Conservation (phyloP, 345 rosid species). For the Chamaenerion angustifolium region DNA sequence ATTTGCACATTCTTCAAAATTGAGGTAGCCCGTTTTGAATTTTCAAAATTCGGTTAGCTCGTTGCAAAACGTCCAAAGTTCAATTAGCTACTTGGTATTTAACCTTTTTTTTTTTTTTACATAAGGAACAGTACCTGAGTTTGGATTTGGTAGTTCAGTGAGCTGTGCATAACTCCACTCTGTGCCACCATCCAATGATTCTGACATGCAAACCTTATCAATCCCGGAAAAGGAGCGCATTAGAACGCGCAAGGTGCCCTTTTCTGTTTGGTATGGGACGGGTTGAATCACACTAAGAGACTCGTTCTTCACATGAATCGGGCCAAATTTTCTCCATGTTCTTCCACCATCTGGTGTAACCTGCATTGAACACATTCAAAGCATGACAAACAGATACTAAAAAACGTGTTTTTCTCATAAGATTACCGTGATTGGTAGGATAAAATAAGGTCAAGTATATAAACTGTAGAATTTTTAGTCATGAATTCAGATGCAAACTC, state of each 20-base stretch:
- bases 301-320: constrained; percentile 48
- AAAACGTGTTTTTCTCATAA: no score
- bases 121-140: constrained; percentile 40
- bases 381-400: no score
- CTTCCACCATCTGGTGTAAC: constrained; percentile 59
- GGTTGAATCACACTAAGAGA: constrained; percentile 92
- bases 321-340: constrained; percentile 78
- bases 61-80: no score
- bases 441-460: no score
- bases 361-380: constrained; percentile 16
- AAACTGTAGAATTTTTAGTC: no score
- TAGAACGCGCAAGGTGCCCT: constrained; percentile 48
- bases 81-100: no score
- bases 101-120: no score
- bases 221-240: constrained; percentile 54
- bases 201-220: constrained; percentile 57
- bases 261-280: constrained; percentile 53
- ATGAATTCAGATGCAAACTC: no score
- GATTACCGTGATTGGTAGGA: no score
- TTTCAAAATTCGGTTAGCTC: no score
- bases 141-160: constrained; percentile 74
- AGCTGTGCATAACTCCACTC: constrained; percentile 62
- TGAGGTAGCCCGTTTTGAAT: no score
- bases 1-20: no score
- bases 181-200: constrained; percentile 57